A percentile compares a stretch with the other conserved stretches of the same genome.
Evolutionary conservation across 306 rosid species (phyloP).

Genomic region (Sesbania bispinosa): DNA sequence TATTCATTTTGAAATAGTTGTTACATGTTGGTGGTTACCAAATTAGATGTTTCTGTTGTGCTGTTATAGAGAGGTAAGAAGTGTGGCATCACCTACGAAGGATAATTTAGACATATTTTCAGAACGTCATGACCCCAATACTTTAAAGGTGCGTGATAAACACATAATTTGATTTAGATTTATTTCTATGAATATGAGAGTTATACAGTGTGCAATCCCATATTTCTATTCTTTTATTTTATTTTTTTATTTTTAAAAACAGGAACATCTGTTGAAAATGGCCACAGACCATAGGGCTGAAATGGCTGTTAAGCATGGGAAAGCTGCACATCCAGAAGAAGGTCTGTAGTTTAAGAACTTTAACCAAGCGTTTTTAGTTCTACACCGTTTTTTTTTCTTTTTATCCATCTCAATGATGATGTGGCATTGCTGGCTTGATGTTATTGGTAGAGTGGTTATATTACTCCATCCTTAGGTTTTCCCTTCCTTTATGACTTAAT

Average conservation of each 20-base stretch:
- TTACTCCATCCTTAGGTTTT: constrained; percentile 3
- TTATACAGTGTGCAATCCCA: not conserved
- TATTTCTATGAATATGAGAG: not conserved
- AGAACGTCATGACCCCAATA: constrained; percentile 60
- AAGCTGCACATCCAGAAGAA: constrained; percentile 43
- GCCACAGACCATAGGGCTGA: constrained; percentile 77
- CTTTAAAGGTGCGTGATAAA: constrained; percentile 61
- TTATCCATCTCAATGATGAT: not conserved
- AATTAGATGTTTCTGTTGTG: not conserved
- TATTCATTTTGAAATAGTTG: constrained; percentile 8
- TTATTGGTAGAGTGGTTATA: constrained; percentile 2
- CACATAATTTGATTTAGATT: not conserved
- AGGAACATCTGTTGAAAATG: constrained; percentile 93
- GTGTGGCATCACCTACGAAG: constrained; percentile 34
- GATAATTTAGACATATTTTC: constrained; percentile 67
- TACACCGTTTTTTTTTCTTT: not conserved
- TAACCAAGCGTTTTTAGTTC: not conserved
- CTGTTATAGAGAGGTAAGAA: constrained; percentile 56
- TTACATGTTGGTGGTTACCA: not conserved
- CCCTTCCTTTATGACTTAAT: constrained; percentile 2
- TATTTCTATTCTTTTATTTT: not conserved
- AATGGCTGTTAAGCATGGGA: constrained; percentile 74
- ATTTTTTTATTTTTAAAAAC: not conserved
- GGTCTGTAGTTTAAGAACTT: constrained; percentile 43
- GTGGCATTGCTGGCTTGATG: not conserved